phyloP scores from a whole-genome alignment of 23 red algal genomes.

The Pyropia yezoensis region DNA sequence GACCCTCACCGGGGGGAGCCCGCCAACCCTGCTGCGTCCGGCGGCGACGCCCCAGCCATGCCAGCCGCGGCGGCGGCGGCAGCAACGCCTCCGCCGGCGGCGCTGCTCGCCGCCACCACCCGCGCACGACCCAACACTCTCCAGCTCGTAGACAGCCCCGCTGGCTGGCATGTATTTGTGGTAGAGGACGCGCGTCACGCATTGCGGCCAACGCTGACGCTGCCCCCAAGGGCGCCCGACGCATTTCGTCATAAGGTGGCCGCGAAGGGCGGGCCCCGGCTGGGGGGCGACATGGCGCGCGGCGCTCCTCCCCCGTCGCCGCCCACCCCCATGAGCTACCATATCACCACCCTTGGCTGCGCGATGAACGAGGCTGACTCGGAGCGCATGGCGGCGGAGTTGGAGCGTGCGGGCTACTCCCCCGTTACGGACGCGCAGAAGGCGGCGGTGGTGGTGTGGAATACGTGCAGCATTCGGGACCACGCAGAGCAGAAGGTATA shows the following conservation, averaged over 20 bases:
- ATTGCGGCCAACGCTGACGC: slow-evolving; percentile 15
- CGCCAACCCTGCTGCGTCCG: slow-evolving; percentile 3
- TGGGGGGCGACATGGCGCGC: background rate
- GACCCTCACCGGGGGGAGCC: slow-evolving; percentile 23
- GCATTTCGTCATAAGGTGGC: slow-evolving; percentile 10
- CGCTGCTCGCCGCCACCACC: slow-evolving; percentile 29
- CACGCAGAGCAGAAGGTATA: slow-evolving; percentile 95
- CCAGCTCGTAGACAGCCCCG: slow-evolving; percentile 17
- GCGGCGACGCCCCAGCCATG: slow-evolving; percentile 1
- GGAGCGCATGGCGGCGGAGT: slow-evolving; percentile 80
- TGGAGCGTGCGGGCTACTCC: slow-evolving; percentile 46
- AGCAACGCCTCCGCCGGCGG: background rate
- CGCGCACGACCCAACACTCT: slow-evolving; percentile 23
- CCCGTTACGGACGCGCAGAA: slow-evolving; percentile 40
- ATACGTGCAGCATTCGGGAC: slow-evolving; percentile 95
- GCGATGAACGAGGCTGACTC: slow-evolving; percentile 95
- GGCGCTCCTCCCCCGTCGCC: background rate
- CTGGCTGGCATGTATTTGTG: slow-evolving; percentile 74
- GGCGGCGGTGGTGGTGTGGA: slow-evolving; percentile 67
- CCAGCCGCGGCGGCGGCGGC: too few species aligned
- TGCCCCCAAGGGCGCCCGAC: slow-evolving; percentile 17
- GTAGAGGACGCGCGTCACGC: slow-evolving; percentile 68
- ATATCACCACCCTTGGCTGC: slow-evolving; percentile 83
- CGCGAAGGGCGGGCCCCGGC: background rate
- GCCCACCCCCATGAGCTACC: slow-evolving; percentile 24